Base-by-base conservation (phyloP, 1,284 basidiomycete genomes). In the Tylopilus sp. region DNA sequence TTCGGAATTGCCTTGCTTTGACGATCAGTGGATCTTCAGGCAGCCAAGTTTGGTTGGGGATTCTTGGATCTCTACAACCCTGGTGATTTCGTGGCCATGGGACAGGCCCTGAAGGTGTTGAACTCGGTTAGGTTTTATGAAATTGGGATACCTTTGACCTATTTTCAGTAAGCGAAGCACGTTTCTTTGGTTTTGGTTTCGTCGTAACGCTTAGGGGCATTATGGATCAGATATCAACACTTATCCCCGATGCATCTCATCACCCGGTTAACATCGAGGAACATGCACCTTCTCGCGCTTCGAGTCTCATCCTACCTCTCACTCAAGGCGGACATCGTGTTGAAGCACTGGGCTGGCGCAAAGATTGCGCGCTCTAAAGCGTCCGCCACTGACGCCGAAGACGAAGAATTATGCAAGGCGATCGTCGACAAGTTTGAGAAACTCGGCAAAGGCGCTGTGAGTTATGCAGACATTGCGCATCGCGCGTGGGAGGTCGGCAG, bases 291-390 rank as follows among this genome's bases (percentile, higher is more conserved):
- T 1, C 82, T 97, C 29, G 92, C 94, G 2, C 81, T 98, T 7
- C 84, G 92, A n/a, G 86, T 99, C 55, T 94, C 94, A 1, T 78
- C 82, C 9, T 91, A 85, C 69, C 78, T 99, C 14, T 78, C 80
- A 7, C 75, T 97, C 20, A 87, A 90, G 26, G 88, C 92, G 0
- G 90, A 94, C 55, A 77, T 83, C 0, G 93, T 99, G 0, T 75
- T 99, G 39, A 91, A 88, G 60, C 95, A 98, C 65, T 99, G 96
- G 96, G 94, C 96, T 0, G 85, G 85, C 53, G 88, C 91, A 7
- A 95, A 96, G 69, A 94, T 99, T 51, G 69, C 83, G 24, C 80
- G 81, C 7, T 83, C 89, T 8, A 80, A 82, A 57, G 73, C 83
- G 0, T 72, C 77, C 0, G 66, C 77, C 1, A 74, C 77, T 0